Evolutionary conservation across 345 rosid species (phyloP).

Genomic region (Eucalyptus sp.): DNA sequence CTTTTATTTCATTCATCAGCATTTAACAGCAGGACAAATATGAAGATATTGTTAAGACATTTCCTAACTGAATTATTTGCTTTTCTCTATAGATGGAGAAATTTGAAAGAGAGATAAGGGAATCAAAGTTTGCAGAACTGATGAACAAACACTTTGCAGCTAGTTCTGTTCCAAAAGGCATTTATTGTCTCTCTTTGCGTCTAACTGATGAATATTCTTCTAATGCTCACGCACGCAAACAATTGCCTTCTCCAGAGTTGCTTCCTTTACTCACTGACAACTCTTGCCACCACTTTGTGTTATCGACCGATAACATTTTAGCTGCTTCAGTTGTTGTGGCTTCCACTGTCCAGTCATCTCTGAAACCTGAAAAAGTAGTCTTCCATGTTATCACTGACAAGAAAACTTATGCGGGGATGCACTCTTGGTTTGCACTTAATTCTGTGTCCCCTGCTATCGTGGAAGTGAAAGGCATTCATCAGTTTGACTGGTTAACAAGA

Average conservation of each 20-base stretch:
- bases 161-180: slow-evolving; percentile 94
- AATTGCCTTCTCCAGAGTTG: slow-evolving; percentile 95
- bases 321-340: slow-evolving; percentile 98
- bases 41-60: neutral
- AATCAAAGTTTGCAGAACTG: slow-evolving; percentile 83
- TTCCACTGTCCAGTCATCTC: slow-evolving; percentile 79
- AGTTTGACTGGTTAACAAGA: slow-evolving; percentile 97
- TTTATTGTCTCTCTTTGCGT: slow-evolving; percentile 91
- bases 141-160: slow-evolving; percentile 99
- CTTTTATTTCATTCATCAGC: neutral
- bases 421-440: slow-evolving; percentile 97
- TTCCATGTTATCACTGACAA: slow-evolving; percentile 97
- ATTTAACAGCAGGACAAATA: neutral
- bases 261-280: slow-evolving; percentile 93
- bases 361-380: slow-evolving; percentile 84
- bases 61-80: neutral
- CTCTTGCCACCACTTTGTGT: slow-evolving; percentile 74
- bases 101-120: slow-evolving; percentile 77
- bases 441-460: slow-evolving; percentile 79
- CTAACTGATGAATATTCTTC: slow-evolving; percentile 98
- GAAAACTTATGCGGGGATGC: slow-evolving; percentile 99
- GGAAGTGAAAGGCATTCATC: slow-evolving; percentile 96
- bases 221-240: slow-evolving; percentile 96
- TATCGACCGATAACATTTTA: slow-evolving; percentile 91
- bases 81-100: slow-evolving; percentile 70